Conservation (phyloP, 805 yeast species). For the Teunomyces gatunensis region DNA sequence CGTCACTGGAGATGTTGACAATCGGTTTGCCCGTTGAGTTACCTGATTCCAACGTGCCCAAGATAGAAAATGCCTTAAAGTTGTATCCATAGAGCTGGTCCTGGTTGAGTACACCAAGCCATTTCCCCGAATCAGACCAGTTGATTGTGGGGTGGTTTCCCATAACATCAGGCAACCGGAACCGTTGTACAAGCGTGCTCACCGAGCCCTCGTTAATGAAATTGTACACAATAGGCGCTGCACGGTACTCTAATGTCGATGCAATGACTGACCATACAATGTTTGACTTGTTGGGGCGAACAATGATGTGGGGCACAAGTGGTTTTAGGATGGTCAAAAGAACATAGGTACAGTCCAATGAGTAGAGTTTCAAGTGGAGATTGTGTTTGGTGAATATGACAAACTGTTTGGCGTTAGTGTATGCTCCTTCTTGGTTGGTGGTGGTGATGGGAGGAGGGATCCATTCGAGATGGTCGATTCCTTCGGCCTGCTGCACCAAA, state of each 20-base stretch:
- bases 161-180: conserved; percentile 15
- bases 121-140: conserved; percentile 36
- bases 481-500: conserved; percentile 30
- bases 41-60: conserved; percentile 16
- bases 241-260: conserved; percentile 19
- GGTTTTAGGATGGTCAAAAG: conserved; percentile 36
- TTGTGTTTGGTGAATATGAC: conserved; percentile 26
- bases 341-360: conserved; percentile 34
- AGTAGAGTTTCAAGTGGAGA: conserved; percentile 32
- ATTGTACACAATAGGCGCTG: conserved; percentile 19
- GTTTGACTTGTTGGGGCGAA: conserved; percentile 16
- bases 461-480: conserved; percentile 34
- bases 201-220: conserved; percentile 33
- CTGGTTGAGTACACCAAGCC: conserved; percentile 28
- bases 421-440: conserved; percentile 22
- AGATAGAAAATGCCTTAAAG: conserved; percentile 23
- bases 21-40: background rate
- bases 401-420: conserved; percentile 32
- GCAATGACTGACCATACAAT: conserved; percentile 34
- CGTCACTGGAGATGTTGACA: background rate
- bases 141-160: conserved; percentile 11
- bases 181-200: conserved; percentile 25
- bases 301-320: conserved; percentile 12
- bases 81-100: conserved; percentile 27
- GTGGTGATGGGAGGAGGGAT: conserved; percentile 19